Base-by-base conservation (phyloP, 1,284 basidiomycete genomes). In the Gomphus sp. region DNA sequence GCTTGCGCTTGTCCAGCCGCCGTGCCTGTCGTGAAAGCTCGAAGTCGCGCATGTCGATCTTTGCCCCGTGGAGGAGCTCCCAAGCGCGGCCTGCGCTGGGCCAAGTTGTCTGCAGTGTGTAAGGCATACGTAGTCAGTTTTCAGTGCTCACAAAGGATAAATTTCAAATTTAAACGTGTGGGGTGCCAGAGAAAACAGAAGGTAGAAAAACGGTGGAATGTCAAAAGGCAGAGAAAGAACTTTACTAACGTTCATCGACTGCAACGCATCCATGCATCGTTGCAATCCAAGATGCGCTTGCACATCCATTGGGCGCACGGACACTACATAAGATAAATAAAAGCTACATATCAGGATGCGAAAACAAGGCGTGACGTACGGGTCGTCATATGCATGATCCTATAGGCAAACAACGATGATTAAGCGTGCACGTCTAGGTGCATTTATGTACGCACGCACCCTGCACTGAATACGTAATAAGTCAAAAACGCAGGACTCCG, bases 381-480 rank as follows among this genome's bases (percentile, higher is more conserved):
- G 39, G 75, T 82, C 1, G 81, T 82, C 54, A 88, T 81, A 66
- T 91, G 90, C 84, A 91, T 91, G 62, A 93, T 84, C 60, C 84
- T 82, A 45, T 3, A 25, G 25, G 28, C 28, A 4, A 28, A 28
- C 28, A 28, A 28, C 28, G 18, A 9, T n/a, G 6, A 41, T 11
- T 53, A 22, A 53, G 39, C 39, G 22, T n/a, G 14, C 18, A 25
- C 16, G n/a, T 34, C 31, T 18, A 9, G 25, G 31, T 31, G 2
- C 0, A 33, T 18, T 3, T 33, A 34, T n/a, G 2, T n/a, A 45
- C 14, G 10, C 28, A 31, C 44, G 12, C 54, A 55, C 54, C 54
- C 34, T 22, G 90, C 90, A 8, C 84, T 86, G 73, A 93, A 93
- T 28, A 91, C 74, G 64, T 91, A 91, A 67, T 91, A 93, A 63